These are phyloP conservation scores for Colletotrichum euphorbiae DNA, from an alignment of 2,329 filamentous ascomycete genomes.

Conservation along the genomic window DNA sequence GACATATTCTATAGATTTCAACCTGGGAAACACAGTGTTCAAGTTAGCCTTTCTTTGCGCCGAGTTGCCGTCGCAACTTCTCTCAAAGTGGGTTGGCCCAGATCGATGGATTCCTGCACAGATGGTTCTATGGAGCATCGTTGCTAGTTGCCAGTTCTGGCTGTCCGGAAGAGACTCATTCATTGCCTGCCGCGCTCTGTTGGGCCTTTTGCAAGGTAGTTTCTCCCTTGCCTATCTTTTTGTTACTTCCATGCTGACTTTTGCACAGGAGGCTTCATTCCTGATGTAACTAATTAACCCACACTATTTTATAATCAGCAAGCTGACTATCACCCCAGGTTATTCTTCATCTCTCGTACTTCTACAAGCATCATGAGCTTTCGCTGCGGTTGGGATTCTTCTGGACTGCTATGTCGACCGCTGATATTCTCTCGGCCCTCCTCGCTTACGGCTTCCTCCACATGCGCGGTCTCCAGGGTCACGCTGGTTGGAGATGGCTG, in stretches of 20 bases:
- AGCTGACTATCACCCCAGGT: slow-evolving; percentile 41
- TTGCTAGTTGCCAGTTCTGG: slow-evolving; percentile 58
- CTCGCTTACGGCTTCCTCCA: slow-evolving; percentile 55
- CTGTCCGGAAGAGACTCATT: slow-evolving; percentile 48
- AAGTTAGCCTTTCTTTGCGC: slow-evolving; percentile 63
- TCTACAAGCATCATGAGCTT: slow-evolving; percentile 56
- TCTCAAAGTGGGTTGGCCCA: slow-evolving; percentile 62
- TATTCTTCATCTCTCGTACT: slow-evolving; percentile 58
- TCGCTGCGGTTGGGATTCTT: slow-evolving; percentile 55
- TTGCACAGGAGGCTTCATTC: slow-evolving; percentile 50
- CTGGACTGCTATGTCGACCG: slow-evolving; percentile 54
- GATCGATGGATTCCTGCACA: slow-evolving; percentile 67
- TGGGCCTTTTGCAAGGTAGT: slow-evolving; percentile 49
- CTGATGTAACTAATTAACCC: slow-evolving; percentile 46
- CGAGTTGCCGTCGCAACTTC: slow-evolving; percentile 69
- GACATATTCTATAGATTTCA: slow-evolving; percentile 51
- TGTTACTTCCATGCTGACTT: too few relatives aligned
- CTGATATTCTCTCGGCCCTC: slow-evolving; percentile 54
- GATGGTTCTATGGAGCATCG: slow-evolving; percentile 65
- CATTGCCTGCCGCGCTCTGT: slow-evolving; percentile 47
- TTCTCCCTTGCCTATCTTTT: too few relatives aligned
- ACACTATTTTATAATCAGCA: too few relatives aligned
- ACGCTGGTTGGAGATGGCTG: slow-evolving; percentile 60
- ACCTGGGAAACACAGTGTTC: slow-evolving; percentile 62
- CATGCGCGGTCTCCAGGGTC: slow-evolving; percentile 51